These are phyloP conservation scores for Ajuga reptans DNA, from an alignment of 305 asterid species.

Conservation along the genomic window DNA sequence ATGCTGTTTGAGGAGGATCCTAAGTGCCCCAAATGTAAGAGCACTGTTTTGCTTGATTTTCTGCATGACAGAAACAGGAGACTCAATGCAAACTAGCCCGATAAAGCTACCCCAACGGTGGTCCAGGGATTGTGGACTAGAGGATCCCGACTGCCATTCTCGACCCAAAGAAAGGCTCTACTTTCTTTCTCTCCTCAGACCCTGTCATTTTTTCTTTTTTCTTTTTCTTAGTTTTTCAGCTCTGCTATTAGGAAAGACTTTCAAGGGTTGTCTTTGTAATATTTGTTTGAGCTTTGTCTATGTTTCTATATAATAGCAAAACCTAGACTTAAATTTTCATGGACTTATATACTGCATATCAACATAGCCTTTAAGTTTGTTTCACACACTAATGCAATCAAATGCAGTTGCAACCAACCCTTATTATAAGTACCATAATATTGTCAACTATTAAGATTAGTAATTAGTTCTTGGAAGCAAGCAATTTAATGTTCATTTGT, in stretches of 20 bases:
- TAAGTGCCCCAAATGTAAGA: conserved; percentile 63
- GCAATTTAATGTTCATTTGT: not conserved
- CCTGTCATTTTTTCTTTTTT: not conserved
- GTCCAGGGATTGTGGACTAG: too few species aligned
- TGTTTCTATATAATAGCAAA: conserved; percentile 8
- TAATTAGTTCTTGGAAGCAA: not conserved
- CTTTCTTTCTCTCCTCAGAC: not conserved
- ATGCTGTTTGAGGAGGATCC: conserved; percentile 43
- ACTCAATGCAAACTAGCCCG: not conserved
- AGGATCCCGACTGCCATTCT: too few species aligned
- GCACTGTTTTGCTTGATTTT: conserved; percentile 51
- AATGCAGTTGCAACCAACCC: not conserved
- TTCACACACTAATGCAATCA: not conserved
- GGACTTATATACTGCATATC: not conserved
- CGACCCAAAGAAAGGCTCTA: not conserved
- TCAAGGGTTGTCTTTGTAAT: conserved; percentile 15
- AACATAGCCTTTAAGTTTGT: not conserved
- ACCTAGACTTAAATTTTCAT: not conserved
- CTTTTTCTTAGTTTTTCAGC: not conserved
- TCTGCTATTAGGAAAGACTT: not conserved
- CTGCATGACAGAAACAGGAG: conserved; percentile 28
- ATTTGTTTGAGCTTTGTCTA: not conserved
- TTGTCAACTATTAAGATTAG: not conserved
- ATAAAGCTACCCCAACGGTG: too few species aligned
- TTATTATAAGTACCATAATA: not conserved